These are phyloP conservation scores for Macrophomina pseudophaseolina DNA, from an alignment of 2,329 filamentous ascomycete genomes.

Conservation along the genomic window DNA sequence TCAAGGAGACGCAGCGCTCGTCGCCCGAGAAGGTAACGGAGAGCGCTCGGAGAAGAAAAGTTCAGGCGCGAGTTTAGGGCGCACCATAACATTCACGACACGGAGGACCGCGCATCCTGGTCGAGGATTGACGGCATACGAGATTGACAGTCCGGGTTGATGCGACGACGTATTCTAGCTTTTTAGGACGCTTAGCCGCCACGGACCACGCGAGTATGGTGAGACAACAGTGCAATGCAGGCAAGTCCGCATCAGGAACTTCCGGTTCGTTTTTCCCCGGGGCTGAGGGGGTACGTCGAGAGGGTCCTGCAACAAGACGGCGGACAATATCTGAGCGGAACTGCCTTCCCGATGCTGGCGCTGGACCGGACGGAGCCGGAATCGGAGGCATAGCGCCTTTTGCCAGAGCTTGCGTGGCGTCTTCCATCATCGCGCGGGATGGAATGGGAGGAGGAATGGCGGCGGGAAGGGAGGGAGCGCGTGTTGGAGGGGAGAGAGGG, in stretches of 20 bases:
- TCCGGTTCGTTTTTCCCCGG: slow-evolving; percentile 7
- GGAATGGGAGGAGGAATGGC: background rate
- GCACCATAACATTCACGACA: slow-evolving; percentile 24
- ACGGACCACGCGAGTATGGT: slow-evolving; percentile 20
- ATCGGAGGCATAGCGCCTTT: slow-evolving; percentile 1
- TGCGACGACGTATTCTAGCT: slow-evolving; percentile 2
- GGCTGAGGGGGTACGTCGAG: slow-evolving; percentile 10
- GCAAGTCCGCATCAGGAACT: slow-evolving; percentile 18
- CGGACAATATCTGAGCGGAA: slow-evolving; percentile 12
- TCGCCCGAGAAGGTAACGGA: slow-evolving; percentile 4
- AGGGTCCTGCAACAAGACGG: slow-evolving; percentile 7
- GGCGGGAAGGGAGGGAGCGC: slow-evolving; percentile 3
- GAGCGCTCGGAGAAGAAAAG: background rate
- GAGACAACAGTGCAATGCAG: slow-evolving; percentile 13
- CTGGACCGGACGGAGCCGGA: slow-evolving; percentile 12
- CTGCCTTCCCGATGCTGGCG: slow-evolving; percentile 12
- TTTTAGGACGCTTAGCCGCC: slow-evolving; percentile 1
- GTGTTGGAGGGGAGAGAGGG: background rate
- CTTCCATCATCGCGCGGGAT: slow-evolving; percentile 23
- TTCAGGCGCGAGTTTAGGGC: slow-evolving; percentile 10
- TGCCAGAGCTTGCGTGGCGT: slow-evolving; percentile 19
- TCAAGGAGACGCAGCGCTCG: background rate
- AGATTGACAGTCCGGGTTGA: slow-evolving; percentile 15
- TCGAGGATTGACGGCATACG: slow-evolving; percentile 15
- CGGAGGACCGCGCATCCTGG: slow-evolving; percentile 14